These are phyloP conservation scores for Euptelea pleiosperma DNA, from an alignment of 164 flowering plant genomes.

Conservation along the genomic window DNA sequence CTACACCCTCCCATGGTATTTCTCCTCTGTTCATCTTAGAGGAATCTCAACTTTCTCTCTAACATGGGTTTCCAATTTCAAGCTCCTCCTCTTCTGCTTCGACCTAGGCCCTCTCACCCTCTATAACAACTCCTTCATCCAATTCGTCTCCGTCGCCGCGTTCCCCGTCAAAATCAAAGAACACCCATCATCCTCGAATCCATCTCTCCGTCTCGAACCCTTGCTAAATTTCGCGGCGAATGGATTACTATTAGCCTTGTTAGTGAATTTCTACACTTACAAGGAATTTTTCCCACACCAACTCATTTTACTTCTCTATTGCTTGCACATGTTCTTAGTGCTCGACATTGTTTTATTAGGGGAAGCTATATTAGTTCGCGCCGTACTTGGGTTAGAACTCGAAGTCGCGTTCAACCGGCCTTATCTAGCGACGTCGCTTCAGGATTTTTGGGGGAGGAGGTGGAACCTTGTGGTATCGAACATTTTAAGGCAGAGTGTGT, in stretches of 20 bases:
- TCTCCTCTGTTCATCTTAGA: slow-evolving; percentile 15
- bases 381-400: slow-evolving; percentile 6
- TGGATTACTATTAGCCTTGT: slow-evolving; percentile 2
- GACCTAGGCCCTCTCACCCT: slow-evolving; percentile 17
- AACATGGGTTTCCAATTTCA: slow-evolving; percentile 38
- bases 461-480: slow-evolving; percentile 26
- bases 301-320: slow-evolving; percentile 24
- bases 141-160: slow-evolving; percentile 12
- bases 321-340: slow-evolving; percentile 28
- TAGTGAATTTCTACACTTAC: slow-evolving; percentile 18
- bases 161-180: slow-evolving; percentile 26
- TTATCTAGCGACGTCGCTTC: slow-evolving; percentile 19
- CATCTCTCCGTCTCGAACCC: neutral
- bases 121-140: neutral
- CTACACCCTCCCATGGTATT: slow-evolving; percentile 23
- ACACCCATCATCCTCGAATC: neutral
- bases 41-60: slow-evolving; percentile 24
- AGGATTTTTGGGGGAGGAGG: slow-evolving; percentile 25
- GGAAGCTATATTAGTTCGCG: slow-evolving; percentile 1
- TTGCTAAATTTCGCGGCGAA: neutral
- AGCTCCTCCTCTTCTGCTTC: slow-evolving; percentile 27
- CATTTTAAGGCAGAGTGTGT: slow-evolving; percentile 19
- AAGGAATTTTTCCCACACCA: slow-evolving; percentile 16
- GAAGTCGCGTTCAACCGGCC: slow-evolving; percentile 22
- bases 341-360: slow-evolving; percentile 21